Evolutionary conservation across 164 flowering plant species (phyloP), one percentile per base, ranked within the genome.

Genomic region (Chimonanthus salicifolius): DNA sequence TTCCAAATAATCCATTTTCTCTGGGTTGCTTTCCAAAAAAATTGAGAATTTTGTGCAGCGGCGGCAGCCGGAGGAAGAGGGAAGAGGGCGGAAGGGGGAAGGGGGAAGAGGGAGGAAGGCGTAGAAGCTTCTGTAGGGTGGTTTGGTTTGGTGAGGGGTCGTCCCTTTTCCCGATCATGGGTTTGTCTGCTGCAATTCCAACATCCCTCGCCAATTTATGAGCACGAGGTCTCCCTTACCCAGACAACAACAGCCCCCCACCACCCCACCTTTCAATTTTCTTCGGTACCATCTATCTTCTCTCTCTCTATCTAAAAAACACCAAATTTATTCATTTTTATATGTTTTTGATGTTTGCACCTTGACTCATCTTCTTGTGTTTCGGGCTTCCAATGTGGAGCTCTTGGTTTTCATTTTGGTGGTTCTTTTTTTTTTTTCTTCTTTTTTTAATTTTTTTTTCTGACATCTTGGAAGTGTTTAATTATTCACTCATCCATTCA

Each of bases 201-300:
- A 72, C 88, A 81, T 74, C 48, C 68, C 72, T 80, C 47, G 74
- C 44, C 78, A 70, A 79, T 88, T 88, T 79, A 82, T 79, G 87
- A 85, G 82, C 91, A 83, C 89, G 80, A 87, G 88, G 83, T 80
- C 81, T 69, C 81, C 78, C 21, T 71, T 67, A 66, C 73, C 87
- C 72, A 78, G 78, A 76, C 85, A 76, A 83, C 33, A 33, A 33
- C 33, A 33, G 86, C 79, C 72, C 74, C 75, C 70, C 75, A 64
- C 43, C 44, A 43, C 77, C 74, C 64, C 48, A 47, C 11, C 10
- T 51, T 72, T 71, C 46, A 64, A 15, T 74, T 74, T 74, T 54
- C 68, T 74, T 77, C 62, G 69, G 63, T 21, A 64, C 21, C 13
- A 50, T 21, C 21, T 13, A 44, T 4, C 16, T 48, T 47, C 33